Conservation (phyloP, 1,284 basidiomycete genomes). For the Rhodotorula sp. region DNA sequence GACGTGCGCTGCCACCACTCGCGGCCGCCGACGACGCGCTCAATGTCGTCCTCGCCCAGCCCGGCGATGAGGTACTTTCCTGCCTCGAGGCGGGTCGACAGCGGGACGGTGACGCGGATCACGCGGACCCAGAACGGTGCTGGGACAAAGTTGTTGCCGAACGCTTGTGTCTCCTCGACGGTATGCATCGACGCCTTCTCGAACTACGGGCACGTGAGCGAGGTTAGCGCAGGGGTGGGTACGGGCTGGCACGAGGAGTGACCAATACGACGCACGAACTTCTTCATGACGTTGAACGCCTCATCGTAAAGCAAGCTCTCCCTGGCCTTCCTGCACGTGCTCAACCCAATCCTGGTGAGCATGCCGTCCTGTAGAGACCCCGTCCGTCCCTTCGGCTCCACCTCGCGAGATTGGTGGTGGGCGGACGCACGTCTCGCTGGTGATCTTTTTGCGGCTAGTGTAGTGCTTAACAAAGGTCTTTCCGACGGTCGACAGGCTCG, state of each 20-base stretch:
- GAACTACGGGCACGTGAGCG: constrained; percentile 9
- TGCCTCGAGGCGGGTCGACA: constrained; percentile 70
- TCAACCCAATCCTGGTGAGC: not conserved
- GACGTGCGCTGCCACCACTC: constrained; percentile 97
- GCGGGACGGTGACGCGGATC: constrained; percentile 67
- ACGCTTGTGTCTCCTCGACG: constrained; percentile 79
- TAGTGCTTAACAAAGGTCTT: constrained; percentile 31
- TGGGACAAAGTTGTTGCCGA: constrained; percentile 81
- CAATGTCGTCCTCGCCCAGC: constrained; percentile 79
- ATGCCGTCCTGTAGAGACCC: too few species aligned
- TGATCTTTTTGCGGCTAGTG: constrained; percentile 23
- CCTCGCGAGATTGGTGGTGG: not conserved
- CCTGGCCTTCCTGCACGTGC: constrained; percentile 56
- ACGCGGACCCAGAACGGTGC: constrained; percentile 86
- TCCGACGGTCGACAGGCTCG: constrained; percentile 17
- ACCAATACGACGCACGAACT: constrained; percentile 30
- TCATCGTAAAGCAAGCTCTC: constrained; percentile 81
- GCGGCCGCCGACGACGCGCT: constrained; percentile 77
- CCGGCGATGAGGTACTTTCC: constrained; percentile 74
- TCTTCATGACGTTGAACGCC: constrained; percentile 47
- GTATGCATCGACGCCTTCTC: constrained; percentile 59
- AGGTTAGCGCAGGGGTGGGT: constrained; percentile 12
- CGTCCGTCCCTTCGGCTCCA: not conserved
- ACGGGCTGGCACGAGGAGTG: constrained; percentile 52
- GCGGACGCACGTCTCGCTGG: constrained; percentile 19